Conservation (phyloP, 2,329 filamentous ascomycete species). For the Fusarium chuoi region DNA sequence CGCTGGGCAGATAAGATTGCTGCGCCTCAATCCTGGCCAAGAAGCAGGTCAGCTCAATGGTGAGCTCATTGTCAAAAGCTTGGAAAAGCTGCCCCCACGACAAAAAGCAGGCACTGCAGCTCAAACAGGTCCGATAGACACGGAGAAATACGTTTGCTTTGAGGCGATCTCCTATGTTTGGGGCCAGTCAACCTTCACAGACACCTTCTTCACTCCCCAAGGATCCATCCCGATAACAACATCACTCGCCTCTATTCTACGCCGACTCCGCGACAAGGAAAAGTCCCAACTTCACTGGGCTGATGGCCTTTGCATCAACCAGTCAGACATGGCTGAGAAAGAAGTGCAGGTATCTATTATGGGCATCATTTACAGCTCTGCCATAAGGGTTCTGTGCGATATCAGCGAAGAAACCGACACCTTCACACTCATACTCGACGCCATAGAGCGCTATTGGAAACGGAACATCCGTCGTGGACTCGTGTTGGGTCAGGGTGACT, state of each 20-base stretch:
- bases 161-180: constrained; percentile 19
- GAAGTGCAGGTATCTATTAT: constrained; percentile 8
- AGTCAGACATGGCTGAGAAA: background rate
- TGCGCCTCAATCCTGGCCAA: background rate
- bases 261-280: background rate
- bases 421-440: background rate
- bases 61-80: background rate
- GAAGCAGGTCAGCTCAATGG: background rate
- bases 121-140: background rate
- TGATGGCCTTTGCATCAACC: constrained; percentile 11
- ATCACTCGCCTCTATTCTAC: constrained; percentile 9
- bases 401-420: background rate
- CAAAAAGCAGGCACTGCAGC: background rate
- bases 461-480: background rate
- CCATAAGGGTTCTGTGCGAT: constrained; percentile 4
- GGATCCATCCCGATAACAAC: constrained; percentile 1
- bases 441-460: constrained; percentile 6
- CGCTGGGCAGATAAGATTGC: background rate
- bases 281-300: background rate
- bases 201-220: background rate
- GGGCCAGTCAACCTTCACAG: background rate
- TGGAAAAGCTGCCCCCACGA: background rate
- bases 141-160: background rate
- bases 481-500: background rate
- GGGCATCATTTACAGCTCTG: constrained; percentile 14